Percentiles rank a stretch among this genome's conserved stretches.
Evolutionary conservation across 2,329 filamentous ascomycete genomes (phyloP).

Genomic region (Cercospora janseana): DNA sequence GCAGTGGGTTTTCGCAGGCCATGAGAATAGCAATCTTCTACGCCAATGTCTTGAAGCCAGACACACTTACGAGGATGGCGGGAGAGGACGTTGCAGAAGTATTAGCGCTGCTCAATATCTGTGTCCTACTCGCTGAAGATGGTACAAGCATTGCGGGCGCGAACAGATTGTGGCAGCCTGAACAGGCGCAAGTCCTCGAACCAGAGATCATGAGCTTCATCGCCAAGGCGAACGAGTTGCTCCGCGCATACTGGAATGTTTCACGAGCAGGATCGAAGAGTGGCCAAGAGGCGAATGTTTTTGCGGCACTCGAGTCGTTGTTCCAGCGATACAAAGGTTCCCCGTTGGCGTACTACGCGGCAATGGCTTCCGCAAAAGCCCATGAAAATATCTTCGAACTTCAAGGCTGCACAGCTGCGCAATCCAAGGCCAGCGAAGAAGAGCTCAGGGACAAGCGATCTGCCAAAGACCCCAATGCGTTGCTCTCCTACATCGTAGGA

Average conservation of each 20-base stretch:
- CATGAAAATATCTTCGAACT: slow-evolving; percentile 43
- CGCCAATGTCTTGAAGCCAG: slow-evolving; percentile 54
- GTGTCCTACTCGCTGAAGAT: slow-evolving; percentile 58
- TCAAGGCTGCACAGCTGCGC: slow-evolving; percentile 41
- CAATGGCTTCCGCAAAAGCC: slow-evolving; percentile 41
- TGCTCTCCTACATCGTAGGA: slow-evolving; percentile 50
- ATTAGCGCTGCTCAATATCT: slow-evolving; percentile 54
- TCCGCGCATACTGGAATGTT: slow-evolving; percentile 44
- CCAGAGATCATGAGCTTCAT: slow-evolving; percentile 55
- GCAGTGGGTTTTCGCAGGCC: slow-evolving; percentile 67
- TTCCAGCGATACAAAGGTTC: slow-evolving; percentile 13
- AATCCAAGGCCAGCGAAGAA: slow-evolving; percentile 40
- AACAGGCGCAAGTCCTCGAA: slow-evolving; percentile 44
- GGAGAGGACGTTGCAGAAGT: slow-evolving; percentile 40
- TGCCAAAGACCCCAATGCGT: slow-evolving; percentile 46
- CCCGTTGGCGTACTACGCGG: slow-evolving; percentile 43
- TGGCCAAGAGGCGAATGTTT: not conserved
- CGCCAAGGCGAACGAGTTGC: slow-evolving; percentile 49
- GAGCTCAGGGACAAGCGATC: slow-evolving; percentile 35
- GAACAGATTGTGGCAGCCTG: slow-evolving; percentile 53
- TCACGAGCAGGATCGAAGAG: not conserved
- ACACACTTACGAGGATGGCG: slow-evolving; percentile 30
- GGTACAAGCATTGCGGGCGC: slow-evolving; percentile 57
- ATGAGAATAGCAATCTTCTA: slow-evolving; percentile 74
- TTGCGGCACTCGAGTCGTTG: slow-evolving; percentile 10